Evolutionary conservation across 345 rosid genomes (phyloP).

Genomic region (Salix koriyanagi): DNA sequence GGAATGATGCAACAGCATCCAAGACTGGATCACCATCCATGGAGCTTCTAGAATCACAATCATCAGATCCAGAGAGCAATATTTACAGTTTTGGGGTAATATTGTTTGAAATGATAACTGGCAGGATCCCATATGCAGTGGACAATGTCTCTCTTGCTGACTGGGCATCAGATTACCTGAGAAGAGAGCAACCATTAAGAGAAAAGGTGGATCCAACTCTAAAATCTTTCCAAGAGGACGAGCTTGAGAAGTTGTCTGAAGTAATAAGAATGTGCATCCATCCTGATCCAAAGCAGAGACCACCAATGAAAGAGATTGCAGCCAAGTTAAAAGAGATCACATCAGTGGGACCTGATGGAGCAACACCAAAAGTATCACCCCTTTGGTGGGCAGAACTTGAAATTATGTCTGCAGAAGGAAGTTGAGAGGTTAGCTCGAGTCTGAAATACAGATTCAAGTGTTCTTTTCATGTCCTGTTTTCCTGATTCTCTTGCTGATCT

Average conservation of each 20-base stretch:
- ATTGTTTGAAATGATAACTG: slow-evolving; percentile 70
- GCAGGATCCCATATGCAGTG: slow-evolving; percentile 55
- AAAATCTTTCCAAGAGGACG: slow-evolving; percentile 47
- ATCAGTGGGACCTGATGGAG: slow-evolving; percentile 63
- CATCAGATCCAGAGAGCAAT: slow-evolving; percentile 42
- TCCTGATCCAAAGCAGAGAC: slow-evolving; percentile 54
- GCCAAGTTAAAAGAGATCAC: slow-evolving; percentile 66
- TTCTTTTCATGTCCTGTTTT: neutral
- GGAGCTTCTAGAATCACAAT: slow-evolving; percentile 42
- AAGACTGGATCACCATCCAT: slow-evolving; percentile 37
- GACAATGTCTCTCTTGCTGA: slow-evolving; percentile 39
- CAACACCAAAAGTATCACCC: slow-evolving; percentile 71
- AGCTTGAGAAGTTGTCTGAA: slow-evolving; percentile 45
- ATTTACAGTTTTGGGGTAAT: slow-evolving; percentile 65
- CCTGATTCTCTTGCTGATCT: neutral
- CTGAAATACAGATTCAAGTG: neutral
- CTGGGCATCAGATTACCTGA: slow-evolving; percentile 50
- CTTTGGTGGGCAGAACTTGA: slow-evolving; percentile 99
- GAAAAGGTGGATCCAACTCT: slow-evolving; percentile 73
- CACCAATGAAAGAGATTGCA: slow-evolving; percentile 51
- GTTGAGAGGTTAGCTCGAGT: slow-evolving; percentile 20
- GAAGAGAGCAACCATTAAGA: slow-evolving; percentile 33
- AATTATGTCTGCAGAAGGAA: slow-evolving; percentile 58
- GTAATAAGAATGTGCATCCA: slow-evolving; percentile 61
- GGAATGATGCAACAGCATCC: slow-evolving; percentile 42